phyloP scores from a whole-genome alignment of 192 early-diverging fungal genomes.

The Chytriomyces confervae region DNA sequence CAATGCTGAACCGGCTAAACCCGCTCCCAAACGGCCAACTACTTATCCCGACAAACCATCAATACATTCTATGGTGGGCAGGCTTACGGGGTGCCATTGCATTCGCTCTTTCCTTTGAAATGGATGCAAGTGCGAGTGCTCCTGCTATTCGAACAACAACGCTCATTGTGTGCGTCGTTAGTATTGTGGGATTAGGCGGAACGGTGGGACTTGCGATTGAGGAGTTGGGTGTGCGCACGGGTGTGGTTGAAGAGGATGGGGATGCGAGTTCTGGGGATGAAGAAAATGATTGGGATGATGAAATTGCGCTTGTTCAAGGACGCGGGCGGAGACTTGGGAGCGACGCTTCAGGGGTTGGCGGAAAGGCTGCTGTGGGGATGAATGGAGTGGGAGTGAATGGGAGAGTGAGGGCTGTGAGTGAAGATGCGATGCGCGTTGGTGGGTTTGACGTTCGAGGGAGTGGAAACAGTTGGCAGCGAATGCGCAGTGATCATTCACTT shows the following conservation, averaged over 20 bases:
- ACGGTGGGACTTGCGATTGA: constrained; percentile 83
- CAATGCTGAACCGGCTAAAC: constrained; percentile 78
- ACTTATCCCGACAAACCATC: constrained; percentile 65
- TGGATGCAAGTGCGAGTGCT: constrained; percentile 34
- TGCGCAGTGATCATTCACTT: background rate
- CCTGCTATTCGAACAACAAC: constrained; percentile 86
- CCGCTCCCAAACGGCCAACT: constrained; percentile 37
- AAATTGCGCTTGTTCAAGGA: constrained; percentile 12
- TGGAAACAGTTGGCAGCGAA: background rate
- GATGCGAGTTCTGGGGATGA: constrained; percentile 24
- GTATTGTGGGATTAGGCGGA: constrained; percentile 90
- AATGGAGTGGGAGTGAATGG: background rate
- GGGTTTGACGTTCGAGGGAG: background rate
- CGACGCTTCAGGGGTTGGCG: background rate
- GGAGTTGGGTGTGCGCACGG: constrained; percentile 76
- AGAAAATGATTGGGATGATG: constrained; percentile 26
- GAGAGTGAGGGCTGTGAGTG: constrained; percentile 13
- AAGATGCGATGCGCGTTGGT: background rate
- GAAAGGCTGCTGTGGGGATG: background rate
- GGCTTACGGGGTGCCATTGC: constrained; percentile 96
- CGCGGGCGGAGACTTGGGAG: constrained; percentile 20
- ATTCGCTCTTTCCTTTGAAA: constrained; percentile 88
- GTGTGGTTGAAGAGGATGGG: constrained; percentile 47
- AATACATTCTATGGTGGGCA: constrained; percentile 96
- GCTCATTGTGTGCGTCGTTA: constrained; percentile 89